These are phyloP conservation scores for Begonia fuchsioides DNA, from an alignment of 306 rosid species.

Conservation along the genomic window DNA sequence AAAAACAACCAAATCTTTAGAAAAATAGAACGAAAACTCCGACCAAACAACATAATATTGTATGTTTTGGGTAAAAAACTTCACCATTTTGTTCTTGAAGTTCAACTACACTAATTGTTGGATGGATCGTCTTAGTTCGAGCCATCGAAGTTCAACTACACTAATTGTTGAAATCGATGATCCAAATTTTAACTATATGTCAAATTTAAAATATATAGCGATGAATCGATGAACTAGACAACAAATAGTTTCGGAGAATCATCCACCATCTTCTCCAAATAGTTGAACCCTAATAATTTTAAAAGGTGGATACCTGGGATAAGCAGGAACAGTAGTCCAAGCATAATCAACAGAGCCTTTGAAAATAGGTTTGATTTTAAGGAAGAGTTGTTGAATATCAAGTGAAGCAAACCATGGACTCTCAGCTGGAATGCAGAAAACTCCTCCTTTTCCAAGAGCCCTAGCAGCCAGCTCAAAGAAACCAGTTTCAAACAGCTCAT, in stretches of 20 bases:
- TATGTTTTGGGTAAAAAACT: no score
- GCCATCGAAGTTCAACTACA: no score
- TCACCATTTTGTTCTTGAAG: no score
- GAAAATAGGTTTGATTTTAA: constrained; percentile 22
- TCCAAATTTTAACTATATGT: no score
- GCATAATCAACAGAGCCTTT: constrained; percentile 59
- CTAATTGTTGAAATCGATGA: no score
- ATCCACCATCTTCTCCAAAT: neutral
- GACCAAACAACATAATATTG: no score
- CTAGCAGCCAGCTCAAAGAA: constrained; percentile 32
- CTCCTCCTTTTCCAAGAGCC: constrained; percentile 50
- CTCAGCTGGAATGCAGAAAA: constrained; percentile 51
- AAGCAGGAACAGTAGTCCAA: constrained; percentile 59
- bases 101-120: no score
- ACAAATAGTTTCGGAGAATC: neutral
- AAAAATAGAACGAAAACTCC: no score
- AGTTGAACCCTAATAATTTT: no score
- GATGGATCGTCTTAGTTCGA: no score
- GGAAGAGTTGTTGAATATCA: constrained; percentile 17
- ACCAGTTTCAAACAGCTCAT: constrained; percentile 29
- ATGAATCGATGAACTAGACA: neutral
- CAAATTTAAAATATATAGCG: neutral
- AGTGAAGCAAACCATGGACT: constrained; percentile 43
- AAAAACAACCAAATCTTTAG: no score
- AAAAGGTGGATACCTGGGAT: constrained; percentile 37